Evolutionary conservation across 495 filamentous ascomycete species (phyloP).

Genomic region (Sordaria brevicollis): DNA sequence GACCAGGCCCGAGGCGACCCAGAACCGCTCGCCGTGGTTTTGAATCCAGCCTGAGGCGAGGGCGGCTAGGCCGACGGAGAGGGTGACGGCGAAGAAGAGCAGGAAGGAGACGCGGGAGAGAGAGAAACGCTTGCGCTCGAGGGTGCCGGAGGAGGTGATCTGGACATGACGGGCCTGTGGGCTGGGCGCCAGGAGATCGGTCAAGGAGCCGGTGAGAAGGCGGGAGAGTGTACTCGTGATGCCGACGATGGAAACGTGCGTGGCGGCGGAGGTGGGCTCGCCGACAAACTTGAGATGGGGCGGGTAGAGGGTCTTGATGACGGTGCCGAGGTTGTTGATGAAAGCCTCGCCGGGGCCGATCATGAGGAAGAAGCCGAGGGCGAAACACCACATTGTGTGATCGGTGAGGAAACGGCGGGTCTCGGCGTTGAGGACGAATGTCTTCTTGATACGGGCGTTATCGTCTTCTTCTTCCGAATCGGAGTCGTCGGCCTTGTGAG

Average conservation of each 20-base stretch:
- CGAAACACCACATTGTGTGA: conserved; percentile 90
- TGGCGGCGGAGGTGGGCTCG: conserved; percentile 59
- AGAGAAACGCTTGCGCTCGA: conserved; percentile 32
- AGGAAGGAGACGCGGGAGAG: conserved; percentile 76
- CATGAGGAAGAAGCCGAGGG: conserved; percentile 84
- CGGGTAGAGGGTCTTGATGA: conserved; percentile 76
- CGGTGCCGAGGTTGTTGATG: conserved; percentile 93
- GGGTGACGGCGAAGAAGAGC: conserved; percentile 58
- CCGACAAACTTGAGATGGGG: conserved; percentile 35
- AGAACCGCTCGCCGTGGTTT: conserved; percentile 57
- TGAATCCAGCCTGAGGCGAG: conserved; percentile 65
- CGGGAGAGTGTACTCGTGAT: conserved; percentile 84
- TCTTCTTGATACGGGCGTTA: conserved; percentile 66
- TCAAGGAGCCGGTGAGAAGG: conserved; percentile 72
- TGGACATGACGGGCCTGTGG: conserved; percentile 32
- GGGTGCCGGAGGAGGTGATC: conserved; percentile 17
- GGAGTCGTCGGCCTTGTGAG: conserved; percentile 3
- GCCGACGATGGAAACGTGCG: conserved; percentile 85
- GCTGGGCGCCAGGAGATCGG: conserved; percentile 75
- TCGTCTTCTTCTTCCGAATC: conserved; percentile 44
- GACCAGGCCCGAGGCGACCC: conserved; percentile 66
- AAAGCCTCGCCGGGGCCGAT: conserved; percentile 92
- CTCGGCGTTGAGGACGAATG: conserved; percentile 77
- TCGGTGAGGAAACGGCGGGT: conserved; percentile 75
- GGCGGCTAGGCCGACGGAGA: conserved; percentile 66